These are phyloP conservation scores for Penicillium verhagenii DNA, from an alignment of 495 filamentous ascomycete species.

Conservation along the genomic window DNA sequence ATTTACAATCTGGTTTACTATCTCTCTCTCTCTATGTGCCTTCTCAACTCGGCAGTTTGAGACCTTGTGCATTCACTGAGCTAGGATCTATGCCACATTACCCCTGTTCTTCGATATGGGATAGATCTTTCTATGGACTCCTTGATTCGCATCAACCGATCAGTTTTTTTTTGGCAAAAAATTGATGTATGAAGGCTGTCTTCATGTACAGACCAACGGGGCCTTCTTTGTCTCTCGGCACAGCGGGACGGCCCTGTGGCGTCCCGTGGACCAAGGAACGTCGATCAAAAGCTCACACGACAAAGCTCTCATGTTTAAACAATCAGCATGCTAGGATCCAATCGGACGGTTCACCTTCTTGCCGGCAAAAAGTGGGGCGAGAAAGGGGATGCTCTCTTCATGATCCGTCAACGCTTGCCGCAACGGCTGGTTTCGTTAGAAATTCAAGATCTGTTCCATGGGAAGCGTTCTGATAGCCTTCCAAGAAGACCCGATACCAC, in stretches of 20 bases:
- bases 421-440: background rate
- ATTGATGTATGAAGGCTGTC: too few species aligned
- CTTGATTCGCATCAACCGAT: too few species aligned
- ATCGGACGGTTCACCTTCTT: slow-evolving; percentile 24
- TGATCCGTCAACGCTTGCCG: background rate
- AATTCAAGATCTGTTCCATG: background rate
- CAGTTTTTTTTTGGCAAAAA: too few species aligned
- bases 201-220: background rate
- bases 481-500: slow-evolving; percentile 2
- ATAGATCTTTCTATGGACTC: too few species aligned
- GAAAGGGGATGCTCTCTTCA: background rate
- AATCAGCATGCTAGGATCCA: slow-evolving; percentile 10
- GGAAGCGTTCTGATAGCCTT: slow-evolving; percentile 9
- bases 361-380: slow-evolving; percentile 5
- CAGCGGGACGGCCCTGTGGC: background rate
- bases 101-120: too few species aligned
- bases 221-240: background rate
- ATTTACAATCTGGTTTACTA: too few species aligned
- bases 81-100: too few species aligned
- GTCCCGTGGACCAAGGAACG: slow-evolving; percentile 9
- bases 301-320: background rate
- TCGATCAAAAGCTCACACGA: background rate
- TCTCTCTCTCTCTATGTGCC: too few species aligned
- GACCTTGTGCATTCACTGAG: too few species aligned
- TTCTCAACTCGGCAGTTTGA: too few species aligned